These are phyloP conservation scores for Ascocoryne sarcoides DNA, from an alignment of 2,329 filamentous ascomycete species.

Conservation along the genomic window DNA sequence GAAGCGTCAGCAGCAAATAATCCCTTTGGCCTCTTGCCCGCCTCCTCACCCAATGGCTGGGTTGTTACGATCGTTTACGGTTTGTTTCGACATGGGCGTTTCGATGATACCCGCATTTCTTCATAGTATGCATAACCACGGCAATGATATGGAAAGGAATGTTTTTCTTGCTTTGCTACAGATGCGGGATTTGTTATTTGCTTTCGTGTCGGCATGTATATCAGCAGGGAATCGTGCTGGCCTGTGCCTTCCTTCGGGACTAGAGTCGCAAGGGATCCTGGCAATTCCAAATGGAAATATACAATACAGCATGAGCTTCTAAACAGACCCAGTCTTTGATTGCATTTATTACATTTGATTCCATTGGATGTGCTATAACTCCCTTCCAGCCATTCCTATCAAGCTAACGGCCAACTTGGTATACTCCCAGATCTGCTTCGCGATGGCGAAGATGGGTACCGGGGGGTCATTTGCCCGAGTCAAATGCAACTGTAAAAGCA, in stretches of 20 bases:
- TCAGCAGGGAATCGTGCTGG: conserved; percentile 6
- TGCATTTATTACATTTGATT: background rate
- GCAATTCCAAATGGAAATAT: conserved; percentile 1
- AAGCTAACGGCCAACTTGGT: conserved; percentile 14
- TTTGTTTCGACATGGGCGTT: conserved; percentile 26
- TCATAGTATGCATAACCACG: conserved; percentile 23
- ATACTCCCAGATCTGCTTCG: conserved; percentile 18
- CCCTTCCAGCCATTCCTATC: conserved; percentile 12
- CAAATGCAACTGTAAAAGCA: conserved; percentile 58
- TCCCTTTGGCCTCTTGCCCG: conserved; percentile 26
- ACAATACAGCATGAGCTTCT: too few species aligned
- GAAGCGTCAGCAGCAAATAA: conserved; percentile 20
- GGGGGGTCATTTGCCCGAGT: conserved; percentile 24
- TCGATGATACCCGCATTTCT: conserved; percentile 30
- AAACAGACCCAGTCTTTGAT: too few species aligned
- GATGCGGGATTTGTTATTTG: conserved; percentile 12
- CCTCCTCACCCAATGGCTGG: conserved; percentile 19
- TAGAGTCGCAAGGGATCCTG: background rate
- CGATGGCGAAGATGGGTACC: conserved; percentile 23
- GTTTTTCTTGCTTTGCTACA: conserved; percentile 14
- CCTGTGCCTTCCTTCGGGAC: too few species aligned
- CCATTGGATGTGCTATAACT: conserved; percentile 1
- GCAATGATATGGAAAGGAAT: conserved; percentile 15
- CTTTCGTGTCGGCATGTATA: conserved; percentile 14
- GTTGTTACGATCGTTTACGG: conserved; percentile 20